Conservation (phyloP, 768 basidiomycete genomes). For the Tephrocybe sp. region DNA sequence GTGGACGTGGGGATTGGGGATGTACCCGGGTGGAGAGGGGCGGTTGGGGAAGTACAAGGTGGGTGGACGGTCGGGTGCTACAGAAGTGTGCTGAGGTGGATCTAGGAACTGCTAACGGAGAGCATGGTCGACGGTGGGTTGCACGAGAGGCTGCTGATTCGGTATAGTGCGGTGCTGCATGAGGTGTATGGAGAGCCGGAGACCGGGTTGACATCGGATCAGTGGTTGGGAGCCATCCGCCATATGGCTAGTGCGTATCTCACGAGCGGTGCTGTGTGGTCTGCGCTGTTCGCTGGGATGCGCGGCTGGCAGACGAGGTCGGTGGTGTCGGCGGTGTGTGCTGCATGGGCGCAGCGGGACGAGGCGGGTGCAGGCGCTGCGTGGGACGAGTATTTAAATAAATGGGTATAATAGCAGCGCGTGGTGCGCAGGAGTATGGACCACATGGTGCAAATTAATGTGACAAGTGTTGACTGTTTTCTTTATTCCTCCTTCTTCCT, state of each 20-base stretch:
- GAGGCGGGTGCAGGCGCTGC: not conserved
- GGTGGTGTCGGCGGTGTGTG: slow-evolving; percentile 34
- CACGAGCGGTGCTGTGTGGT: slow-evolving; percentile 43
- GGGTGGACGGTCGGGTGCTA: not conserved
- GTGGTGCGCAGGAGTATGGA: not conserved
- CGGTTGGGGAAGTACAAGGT: slow-evolving; percentile 33
- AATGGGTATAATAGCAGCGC: not conserved
- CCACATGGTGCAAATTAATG: slow-evolving; percentile 18
- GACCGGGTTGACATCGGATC: slow-evolving; percentile 30
- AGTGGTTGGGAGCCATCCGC: slow-evolving; percentile 32
- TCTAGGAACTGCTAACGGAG: slow-evolving; percentile 42
- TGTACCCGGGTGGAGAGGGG: slow-evolving; percentile 16
- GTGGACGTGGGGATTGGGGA: slow-evolving; percentile 52
- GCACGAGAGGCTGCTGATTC: slow-evolving; percentile 47
- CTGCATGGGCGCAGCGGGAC: slow-evolving; percentile 37
- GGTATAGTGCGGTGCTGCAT: slow-evolving; percentile 37
- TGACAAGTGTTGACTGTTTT: slow-evolving; percentile 16
- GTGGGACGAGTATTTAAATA: not conserved
- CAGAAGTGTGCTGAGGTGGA: slow-evolving; percentile 1
- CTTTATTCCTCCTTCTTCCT: slow-evolving; percentile 25
- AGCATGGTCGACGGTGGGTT: slow-evolving; percentile 43
- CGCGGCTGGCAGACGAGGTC: slow-evolving; percentile 2
- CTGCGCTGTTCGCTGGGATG: slow-evolving; percentile 34
- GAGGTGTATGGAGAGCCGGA: slow-evolving; percentile 18
- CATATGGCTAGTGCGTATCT: slow-evolving; percentile 41